Conservation (phyloP, 768 basidiomycete species). For the Leccinum barrowsii region DNA sequence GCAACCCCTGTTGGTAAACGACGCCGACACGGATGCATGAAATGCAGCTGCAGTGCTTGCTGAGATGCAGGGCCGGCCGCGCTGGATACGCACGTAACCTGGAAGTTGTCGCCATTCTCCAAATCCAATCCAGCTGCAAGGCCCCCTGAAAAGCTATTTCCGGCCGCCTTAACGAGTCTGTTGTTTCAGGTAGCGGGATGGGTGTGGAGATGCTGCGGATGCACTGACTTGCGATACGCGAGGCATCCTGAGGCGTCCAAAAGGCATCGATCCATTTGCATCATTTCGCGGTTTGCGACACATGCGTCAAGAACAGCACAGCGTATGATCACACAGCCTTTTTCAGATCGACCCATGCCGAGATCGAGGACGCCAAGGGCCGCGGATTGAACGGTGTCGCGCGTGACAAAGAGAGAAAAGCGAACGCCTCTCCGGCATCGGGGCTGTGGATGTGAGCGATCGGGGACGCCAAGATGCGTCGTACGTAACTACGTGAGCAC, state of each 20-base stretch:
- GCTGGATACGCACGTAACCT: constrained; percentile 46
- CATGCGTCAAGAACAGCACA: constrained; percentile 73
- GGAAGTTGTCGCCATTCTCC: constrained; percentile 53
- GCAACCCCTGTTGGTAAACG: constrained; percentile 72
- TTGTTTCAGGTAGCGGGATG: constrained; percentile 1
- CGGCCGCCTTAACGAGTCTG: constrained; percentile 63
- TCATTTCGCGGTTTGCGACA: constrained; percentile 41
- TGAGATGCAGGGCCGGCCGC: constrained; percentile 12
- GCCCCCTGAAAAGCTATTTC: constrained; percentile 86
- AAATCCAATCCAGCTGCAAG: constrained; percentile 68
- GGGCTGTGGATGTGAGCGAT: constrained; percentile 46
- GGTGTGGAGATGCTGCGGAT: constrained; percentile 1
- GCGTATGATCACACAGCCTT: constrained; percentile 69
- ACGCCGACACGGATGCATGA: constrained; percentile 79
- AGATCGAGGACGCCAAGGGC: constrained; percentile 58
- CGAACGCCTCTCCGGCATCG: constrained; percentile 81
- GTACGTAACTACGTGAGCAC: constrained; percentile 57
- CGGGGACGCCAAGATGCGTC: neutral
- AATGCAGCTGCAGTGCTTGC: constrained; percentile 48
- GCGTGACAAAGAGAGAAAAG: constrained; percentile 57
- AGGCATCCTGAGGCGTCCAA: constrained; percentile 48
- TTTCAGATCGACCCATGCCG: constrained; percentile 47
- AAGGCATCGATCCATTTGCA: constrained; percentile 72
- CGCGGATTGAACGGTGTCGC: constrained; percentile 60
- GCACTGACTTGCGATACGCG: constrained; percentile 57